A percentile compares a stretch with the other conserved stretches of the same genome.
Conservation (phyloP, 148 eudicot genomes). For the Talinum fruticosum region DNA sequence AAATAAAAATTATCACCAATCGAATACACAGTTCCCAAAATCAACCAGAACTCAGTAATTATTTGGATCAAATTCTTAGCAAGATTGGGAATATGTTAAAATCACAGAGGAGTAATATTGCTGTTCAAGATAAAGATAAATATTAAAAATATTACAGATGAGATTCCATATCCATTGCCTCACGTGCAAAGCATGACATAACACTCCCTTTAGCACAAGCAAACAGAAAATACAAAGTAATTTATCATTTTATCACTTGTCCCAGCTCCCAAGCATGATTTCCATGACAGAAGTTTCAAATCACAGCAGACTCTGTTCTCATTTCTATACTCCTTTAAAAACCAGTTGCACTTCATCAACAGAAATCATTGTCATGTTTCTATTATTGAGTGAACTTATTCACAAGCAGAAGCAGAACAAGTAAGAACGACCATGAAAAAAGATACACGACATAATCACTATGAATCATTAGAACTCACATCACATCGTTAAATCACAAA, state of each 20-base stretch:
- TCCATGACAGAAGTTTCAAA: conserved; percentile 4
- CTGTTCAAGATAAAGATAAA: background rate
- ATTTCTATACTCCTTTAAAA: background rate
- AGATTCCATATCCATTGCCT: background rate
- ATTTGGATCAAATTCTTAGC: background rate
- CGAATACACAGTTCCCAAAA: background rate
- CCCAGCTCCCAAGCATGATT: background rate
- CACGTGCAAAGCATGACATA: background rate
- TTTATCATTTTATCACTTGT: background rate
- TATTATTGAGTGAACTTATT: background rate
- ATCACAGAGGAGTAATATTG: background rate
- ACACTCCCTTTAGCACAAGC: background rate
- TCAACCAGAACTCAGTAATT: background rate
- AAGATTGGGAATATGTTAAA: background rate
- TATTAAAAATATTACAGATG: background rate
- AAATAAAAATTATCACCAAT: background rate
- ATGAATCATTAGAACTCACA: background rate
- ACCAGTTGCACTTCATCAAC: background rate
- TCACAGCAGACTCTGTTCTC: background rate
- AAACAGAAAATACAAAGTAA: background rate
- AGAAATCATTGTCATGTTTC: background rate
- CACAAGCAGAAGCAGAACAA: background rate
- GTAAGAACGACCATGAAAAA: background rate
- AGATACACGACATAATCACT: background rate
- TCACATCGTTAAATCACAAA: background rate